Percentiles rank a stretch among this genome's conserved stretches.
phyloP scores from a whole-genome alignment of 345 rosid genomes.

The Iberis pinnata region DNA sequence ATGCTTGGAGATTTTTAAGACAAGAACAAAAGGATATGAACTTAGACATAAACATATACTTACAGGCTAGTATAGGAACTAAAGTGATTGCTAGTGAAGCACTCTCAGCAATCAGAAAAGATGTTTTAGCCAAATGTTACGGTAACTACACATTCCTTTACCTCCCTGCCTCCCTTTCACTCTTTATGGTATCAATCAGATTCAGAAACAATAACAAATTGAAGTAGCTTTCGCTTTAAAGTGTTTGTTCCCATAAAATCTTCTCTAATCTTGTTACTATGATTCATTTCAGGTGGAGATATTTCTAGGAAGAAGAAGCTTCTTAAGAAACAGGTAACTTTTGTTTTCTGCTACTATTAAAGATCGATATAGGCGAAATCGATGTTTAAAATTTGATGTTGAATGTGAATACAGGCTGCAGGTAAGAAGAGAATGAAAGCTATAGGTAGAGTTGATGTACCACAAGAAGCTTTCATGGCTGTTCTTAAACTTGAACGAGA shows the following conservation, averaged over 20 bases:
- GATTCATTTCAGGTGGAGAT: slow-evolving; percentile 69
- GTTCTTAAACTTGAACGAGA: slow-evolving; percentile 92
- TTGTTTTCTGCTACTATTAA: background rate
- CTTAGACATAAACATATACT: background rate
- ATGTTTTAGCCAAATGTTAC: slow-evolving; percentile 95
- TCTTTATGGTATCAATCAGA: too few species aligned
- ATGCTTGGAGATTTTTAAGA: slow-evolving; percentile 2
- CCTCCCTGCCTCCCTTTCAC: background rate
- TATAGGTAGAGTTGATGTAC: slow-evolving; percentile 93
- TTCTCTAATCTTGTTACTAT: slow-evolving; percentile 16
- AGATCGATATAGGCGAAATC: background rate
- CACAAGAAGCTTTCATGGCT: slow-evolving; percentile 99
- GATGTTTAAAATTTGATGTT: background rate
- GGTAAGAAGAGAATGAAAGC: slow-evolving; percentile 99
- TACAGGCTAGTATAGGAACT: slow-evolving; percentile 95
- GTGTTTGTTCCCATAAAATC: background rate
- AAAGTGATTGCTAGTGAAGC: slow-evolving; percentile 95
- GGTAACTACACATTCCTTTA: slow-evolving; percentile 43
- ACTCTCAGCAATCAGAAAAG: slow-evolving; percentile 88
- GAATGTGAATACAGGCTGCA: slow-evolving; percentile 47
- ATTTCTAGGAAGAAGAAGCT: slow-evolving; percentile 90
- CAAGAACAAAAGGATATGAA: too few species aligned
- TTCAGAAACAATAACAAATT: too few species aligned
- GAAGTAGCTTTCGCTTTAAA: too few species aligned
- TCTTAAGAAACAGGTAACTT: slow-evolving; percentile 81